Evolutionary conservation across 768 basidiomycete species (phyloP), one percentile per base, ranked within the genome.

Genomic region (Tremella fuciformis): DNA sequence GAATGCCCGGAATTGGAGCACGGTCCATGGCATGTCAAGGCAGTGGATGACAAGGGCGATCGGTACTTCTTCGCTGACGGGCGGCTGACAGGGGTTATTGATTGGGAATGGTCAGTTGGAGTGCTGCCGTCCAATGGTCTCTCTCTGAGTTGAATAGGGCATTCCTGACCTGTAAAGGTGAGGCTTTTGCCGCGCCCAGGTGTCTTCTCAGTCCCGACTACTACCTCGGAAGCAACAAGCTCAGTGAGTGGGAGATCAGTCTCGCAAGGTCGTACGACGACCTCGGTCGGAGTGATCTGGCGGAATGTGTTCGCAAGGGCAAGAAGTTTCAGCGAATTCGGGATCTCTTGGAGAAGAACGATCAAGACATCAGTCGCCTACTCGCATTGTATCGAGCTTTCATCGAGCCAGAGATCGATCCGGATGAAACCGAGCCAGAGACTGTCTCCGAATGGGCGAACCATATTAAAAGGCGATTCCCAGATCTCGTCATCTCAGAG

Each of bases 61-160:
- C 70, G 76, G 29, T 61, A 69, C n/a, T 54, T 76, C 25, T 58
- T 72, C 34, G 63, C 71, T 41, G 58, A 69, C 18, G 58, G 63
- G 44, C 40, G 66, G 19, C 64, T 75, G 34, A 49, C 59, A 2
- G 65, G 67, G 9, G 63, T 76, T 46, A 71, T 78, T 29, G 70
- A 78, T 48, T 77, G 77, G 77, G 77, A 77, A 55, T 73, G 64
- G 64, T n/a, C n/a, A n/a, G 58, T 25, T 50, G 64, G 44, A 19
- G 8, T 21, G 8, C 18, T 22, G 22, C 24, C 48, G 22, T 22
- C 11, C 3, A 40, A 8, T n/a, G 8, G 13, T 8, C 8, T 53
- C 13, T 48, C 21, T 13, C 13, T 13, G 52, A 53, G 7, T n/a
- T n/a, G n/a, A n/a, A n/a, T 25, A 60, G 58, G 53, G 34, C 53